Conservation (phyloP, 345 rosid genomes). For the Sisymbrium irio region DNA sequence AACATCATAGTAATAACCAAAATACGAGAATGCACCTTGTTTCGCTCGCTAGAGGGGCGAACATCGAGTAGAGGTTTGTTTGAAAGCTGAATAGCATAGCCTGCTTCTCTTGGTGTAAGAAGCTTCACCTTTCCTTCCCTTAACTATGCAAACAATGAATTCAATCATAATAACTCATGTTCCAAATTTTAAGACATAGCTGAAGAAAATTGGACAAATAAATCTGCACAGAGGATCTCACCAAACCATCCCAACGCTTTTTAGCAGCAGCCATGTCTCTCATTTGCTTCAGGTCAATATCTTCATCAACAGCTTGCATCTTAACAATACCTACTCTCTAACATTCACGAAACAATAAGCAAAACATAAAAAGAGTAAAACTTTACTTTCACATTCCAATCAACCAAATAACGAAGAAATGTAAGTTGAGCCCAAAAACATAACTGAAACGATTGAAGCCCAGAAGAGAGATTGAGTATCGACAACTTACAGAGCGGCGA, state of each 20-base stretch:
- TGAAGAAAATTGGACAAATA: background rate
- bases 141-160: constrained; percentile 40
- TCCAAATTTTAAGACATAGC: background rate
- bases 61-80: constrained; percentile 79
- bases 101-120: constrained; percentile 83
- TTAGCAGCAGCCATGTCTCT: constrained; percentile 89
- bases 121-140: constrained; percentile 84
- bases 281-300: constrained; percentile 79
- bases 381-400: background rate
- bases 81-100: constrained; percentile 86
- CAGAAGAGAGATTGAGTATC: constrained; percentile 7
- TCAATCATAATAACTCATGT: background rate
- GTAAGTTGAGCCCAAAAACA: background rate
- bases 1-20: background rate
- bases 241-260: constrained; percentile 96
- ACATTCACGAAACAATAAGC: constrained; percentile 5
- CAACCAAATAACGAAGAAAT: constrained; percentile 3
- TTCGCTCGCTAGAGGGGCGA: constrained; percentile 67
- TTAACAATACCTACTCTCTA: constrained; percentile 45
- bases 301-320: constrained; percentile 69
- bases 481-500: constrained; percentile 35
- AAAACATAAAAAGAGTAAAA: background rate
- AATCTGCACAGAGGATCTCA: constrained; percentile 17
- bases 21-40: constrained; percentile 48
- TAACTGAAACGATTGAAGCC: background rate